These are phyloP conservation scores for Coffea humblotiana DNA, from an alignment of 305 asterid species.

Conservation along the genomic window DNA sequence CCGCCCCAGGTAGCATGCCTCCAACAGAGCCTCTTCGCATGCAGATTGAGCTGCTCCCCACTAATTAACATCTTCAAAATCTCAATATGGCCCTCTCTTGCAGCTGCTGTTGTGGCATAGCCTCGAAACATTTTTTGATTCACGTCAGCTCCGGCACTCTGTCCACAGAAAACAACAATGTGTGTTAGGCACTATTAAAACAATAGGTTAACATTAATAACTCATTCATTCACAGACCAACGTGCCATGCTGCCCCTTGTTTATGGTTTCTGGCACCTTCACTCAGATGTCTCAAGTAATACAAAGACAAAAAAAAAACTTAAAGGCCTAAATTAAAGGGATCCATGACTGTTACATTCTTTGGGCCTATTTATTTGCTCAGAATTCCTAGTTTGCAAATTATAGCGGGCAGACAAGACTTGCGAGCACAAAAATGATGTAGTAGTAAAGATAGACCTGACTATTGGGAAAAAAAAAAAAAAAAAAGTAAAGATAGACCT, in stretches of 20 bases:
- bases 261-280: neutral
- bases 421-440: too few relatives aligned
- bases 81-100: conserved; percentile 63
- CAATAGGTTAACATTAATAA: neutral
- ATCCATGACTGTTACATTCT: too few relatives aligned
- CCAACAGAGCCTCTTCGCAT: conserved; percentile 77
- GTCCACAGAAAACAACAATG: conserved; percentile 20
- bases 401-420: too few relatives aligned
- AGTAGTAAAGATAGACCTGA: too few relatives aligned
- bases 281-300: neutral
- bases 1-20: conserved; percentile 55
- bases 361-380: too few relatives aligned
- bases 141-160: conserved; percentile 63
- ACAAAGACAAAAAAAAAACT: neutral
- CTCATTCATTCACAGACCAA: neutral
- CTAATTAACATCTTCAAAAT: conserved; percentile 52
- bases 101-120: conserved; percentile 76
- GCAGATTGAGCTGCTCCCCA: conserved; percentile 69
- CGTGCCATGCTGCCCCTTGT: neutral
- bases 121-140: conserved; percentile 77
- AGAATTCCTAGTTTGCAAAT: too few relatives aligned
- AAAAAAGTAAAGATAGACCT: too few relatives aligned
- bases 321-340: neutral
- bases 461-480: too few relatives aligned
- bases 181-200: neutral